These are phyloP conservation scores for Avena sativa DNA, from an alignment of 176 grass and related monocot species.

Conservation along the genomic window DNA sequence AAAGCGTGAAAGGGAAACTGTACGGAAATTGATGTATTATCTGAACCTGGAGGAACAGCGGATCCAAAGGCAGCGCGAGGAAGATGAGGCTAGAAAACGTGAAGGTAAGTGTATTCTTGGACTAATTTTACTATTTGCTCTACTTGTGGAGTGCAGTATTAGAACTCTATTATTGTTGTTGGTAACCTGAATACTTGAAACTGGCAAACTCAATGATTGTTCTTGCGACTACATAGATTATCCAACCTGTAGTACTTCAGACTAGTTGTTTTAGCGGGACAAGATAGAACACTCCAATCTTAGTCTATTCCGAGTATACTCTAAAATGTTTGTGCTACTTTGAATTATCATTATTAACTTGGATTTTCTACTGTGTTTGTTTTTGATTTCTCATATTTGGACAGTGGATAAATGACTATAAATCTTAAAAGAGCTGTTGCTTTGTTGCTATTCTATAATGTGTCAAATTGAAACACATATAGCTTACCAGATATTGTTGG, in stretches of 20 bases:
- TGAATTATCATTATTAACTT: slow-evolving; percentile 1
- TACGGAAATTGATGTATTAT: slow-evolving; percentile 81
- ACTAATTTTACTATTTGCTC: not conserved
- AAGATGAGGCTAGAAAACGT: slow-evolving; percentile 81
- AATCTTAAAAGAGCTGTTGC: not conserved
- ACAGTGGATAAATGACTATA: not conserved
- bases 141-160: not conserved
- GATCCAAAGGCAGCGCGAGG: slow-evolving; percentile 54
- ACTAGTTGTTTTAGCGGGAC: not conserved
- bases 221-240: not conserved
- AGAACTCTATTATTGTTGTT: not conserved
- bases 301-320: not conserved
- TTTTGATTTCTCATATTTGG: not conserved
- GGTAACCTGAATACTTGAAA: not conserved
- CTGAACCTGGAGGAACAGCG: slow-evolving; percentile 81
- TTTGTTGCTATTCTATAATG: not conserved
- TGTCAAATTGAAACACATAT: not conserved
- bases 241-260: not conserved
- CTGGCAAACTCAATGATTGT: not conserved
- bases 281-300: not conserved
- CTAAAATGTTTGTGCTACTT: not conserved
- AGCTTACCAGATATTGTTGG: not conserved
- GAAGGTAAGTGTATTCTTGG: slow-evolving; percentile 58
- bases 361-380: not conserved
- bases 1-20: slow-evolving; percentile 76